Percentiles rank a stretch among this genome's conserved stretches.
Conservation (phyloP, 805 yeast genomes). For the Lipomyces japonicus region DNA sequence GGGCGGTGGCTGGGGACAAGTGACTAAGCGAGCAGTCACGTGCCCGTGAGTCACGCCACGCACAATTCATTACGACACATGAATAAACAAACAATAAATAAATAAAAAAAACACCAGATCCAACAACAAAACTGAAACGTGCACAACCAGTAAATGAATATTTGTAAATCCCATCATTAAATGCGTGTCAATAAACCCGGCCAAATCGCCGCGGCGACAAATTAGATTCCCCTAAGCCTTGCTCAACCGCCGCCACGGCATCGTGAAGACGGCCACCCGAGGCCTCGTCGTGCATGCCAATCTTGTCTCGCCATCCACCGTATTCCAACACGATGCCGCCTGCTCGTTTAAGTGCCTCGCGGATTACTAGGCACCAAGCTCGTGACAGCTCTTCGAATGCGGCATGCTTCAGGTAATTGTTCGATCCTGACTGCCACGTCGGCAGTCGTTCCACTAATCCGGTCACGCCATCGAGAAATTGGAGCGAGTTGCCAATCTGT, state of each 20-base stretch:
- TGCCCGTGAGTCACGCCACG: too few species aligned
- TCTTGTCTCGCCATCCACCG: conserved; percentile 43
- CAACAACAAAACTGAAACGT: too few species aligned
- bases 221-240: conserved; percentile 16
- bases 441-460: conserved; percentile 61
- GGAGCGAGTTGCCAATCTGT: conserved; percentile 52
- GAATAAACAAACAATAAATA: too few species aligned
- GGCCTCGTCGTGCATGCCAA: conserved; percentile 45
- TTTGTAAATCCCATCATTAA: too few species aligned
- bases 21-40: too few species aligned
- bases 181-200: too few species aligned
- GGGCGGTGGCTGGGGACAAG: too few species aligned
- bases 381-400: conserved; percentile 61
- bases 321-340: conserved; percentile 41
- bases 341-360: conserved; percentile 38
- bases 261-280: conserved; percentile 44
- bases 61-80: too few species aligned
- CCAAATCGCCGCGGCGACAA: conserved; percentile 5
- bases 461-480: conserved; percentile 61
- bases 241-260: conserved; percentile 40
- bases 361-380: conserved; percentile 53
- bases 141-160: too few species aligned
- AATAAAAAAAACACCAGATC: too few species aligned
- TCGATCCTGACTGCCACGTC: conserved; percentile 49
- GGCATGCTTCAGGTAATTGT: conserved; percentile 44